Conservation (phyloP, 352 stramenopile species). For the Nothophytophthora sp. region DNA sequence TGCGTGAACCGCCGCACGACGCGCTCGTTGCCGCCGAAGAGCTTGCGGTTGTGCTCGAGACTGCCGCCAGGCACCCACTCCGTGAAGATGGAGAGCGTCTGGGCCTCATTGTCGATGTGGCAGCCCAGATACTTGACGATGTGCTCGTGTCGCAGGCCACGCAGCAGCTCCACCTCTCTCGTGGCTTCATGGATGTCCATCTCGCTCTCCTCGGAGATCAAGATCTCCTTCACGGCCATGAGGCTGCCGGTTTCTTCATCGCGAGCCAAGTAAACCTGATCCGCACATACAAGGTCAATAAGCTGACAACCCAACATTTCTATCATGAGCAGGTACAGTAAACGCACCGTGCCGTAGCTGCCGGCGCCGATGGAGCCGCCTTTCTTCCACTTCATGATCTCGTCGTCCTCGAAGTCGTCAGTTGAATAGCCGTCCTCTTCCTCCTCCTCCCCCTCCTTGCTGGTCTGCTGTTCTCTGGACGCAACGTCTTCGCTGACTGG, state of each 20-base stretch:
- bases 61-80: slow-evolving; percentile 90
- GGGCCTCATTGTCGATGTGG: slow-evolving; percentile 63
- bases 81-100: slow-evolving; percentile 89
- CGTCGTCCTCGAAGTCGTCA: slow-evolving; percentile 50
- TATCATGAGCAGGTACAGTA: too few species aligned
- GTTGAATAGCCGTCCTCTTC: slow-evolving; percentile 37
- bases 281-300: too few species aligned
- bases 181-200: slow-evolving; percentile 39
- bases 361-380: slow-evolving; percentile 58
- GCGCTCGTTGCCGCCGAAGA: slow-evolving; percentile 74
- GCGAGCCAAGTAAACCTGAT: slow-evolving; percentile 90
- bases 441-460: slow-evolving; percentile 3
- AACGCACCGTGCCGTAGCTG: slow-evolving; percentile 59
- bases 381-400: slow-evolving; percentile 60
- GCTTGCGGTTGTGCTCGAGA: slow-evolving; percentile 78
- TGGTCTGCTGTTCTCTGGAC: slow-evolving; percentile 3
- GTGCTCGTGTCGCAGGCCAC: slow-evolving; percentile 87
- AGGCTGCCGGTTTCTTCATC: slow-evolving; percentile 88
- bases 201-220: slow-evolving; percentile 42
- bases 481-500: not conserved
- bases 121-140: slow-evolving; percentile 93
- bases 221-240: slow-evolving; percentile 83
- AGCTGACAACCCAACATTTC: too few species aligned
- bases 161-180: slow-evolving; percentile 88
- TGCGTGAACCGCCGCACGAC: slow-evolving; percentile 75